phyloP scores from a whole-genome alignment of 257 asterid species.

The Nicotiana otophora region DNA sequence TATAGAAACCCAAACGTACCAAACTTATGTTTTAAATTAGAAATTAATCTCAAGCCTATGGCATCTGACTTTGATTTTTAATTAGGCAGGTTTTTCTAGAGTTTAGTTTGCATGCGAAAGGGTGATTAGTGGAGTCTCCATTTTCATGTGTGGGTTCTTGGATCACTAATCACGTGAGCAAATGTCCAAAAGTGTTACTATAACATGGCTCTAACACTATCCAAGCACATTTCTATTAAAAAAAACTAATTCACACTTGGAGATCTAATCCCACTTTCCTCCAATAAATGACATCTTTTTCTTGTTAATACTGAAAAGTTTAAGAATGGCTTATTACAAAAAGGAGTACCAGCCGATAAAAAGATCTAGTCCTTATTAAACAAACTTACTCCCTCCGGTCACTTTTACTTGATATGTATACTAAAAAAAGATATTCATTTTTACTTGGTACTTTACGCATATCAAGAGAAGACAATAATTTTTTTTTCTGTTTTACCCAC shows the following conservation, averaged over 20 bases:
- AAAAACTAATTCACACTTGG: neutral
- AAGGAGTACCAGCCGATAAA: neutral
- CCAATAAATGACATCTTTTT: neutral
- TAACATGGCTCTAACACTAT: conserved; percentile 11
- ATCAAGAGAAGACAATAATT: too few relatives aligned
- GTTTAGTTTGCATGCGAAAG: conserved; percentile 22
- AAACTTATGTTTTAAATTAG: neutral
- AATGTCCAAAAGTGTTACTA: conserved; percentile 8
- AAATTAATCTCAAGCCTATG: conserved; percentile 13
- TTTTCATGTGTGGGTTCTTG: conserved; percentile 56
- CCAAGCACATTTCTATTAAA: neutral
- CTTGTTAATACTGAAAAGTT: neutral
- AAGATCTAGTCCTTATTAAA: neutral
- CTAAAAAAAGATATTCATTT: too few relatives aligned
- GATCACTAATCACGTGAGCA: conserved; percentile 41
- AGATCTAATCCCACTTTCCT: neutral
- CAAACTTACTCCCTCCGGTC: too few relatives aligned
- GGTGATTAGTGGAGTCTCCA: conserved; percentile 37
- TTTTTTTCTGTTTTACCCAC: too few relatives aligned
- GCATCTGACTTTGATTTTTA: conserved; percentile 23
- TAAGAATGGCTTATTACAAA: neutral
- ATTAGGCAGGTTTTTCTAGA: conserved; percentile 21
- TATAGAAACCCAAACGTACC: conserved; percentile 10
- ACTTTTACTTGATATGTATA: too few relatives aligned
- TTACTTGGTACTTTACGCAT: too few relatives aligned